Evolutionary conservation across 2,329 filamentous ascomycete genomes (phyloP).

Genomic region (Ambrosiella beaveri): DNA sequence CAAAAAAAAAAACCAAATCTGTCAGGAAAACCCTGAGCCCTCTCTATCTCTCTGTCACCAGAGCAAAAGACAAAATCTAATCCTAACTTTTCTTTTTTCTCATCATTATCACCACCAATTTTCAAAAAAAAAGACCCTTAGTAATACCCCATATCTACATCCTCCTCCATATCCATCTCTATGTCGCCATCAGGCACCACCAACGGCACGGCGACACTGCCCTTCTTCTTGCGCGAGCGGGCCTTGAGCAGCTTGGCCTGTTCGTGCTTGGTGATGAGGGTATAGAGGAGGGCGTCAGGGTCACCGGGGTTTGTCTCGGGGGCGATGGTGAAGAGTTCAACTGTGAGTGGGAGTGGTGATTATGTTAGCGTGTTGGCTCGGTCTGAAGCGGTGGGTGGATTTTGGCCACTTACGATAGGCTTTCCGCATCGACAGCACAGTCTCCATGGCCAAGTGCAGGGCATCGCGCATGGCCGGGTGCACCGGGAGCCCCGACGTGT

Average conservation of each 20-base stretch:
- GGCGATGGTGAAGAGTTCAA: not conserved
- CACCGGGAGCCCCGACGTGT: not conserved
- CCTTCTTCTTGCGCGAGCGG: slow-evolving; percentile 10
- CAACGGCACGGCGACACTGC: not conserved
- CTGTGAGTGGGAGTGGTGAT: not conserved
- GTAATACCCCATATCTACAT: too few species aligned
- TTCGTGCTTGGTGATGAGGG: slow-evolving; percentile 8
- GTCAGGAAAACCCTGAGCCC: not conserved
- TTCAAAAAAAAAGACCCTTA: too few species aligned
- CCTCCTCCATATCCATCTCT: too few species aligned
- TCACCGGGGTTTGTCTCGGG: not conserved
- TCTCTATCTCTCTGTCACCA: not conserved
- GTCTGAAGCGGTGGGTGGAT: not conserved
- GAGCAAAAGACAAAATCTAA: not conserved
- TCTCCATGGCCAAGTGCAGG: not conserved
- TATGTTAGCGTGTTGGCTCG: not conserved
- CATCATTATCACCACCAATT: not conserved
- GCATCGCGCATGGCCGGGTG: not conserved
- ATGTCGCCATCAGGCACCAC: not conserved
- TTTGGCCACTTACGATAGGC: slow-evolving; percentile 3
- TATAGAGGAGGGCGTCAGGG: not conserved
- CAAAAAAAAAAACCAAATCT: not conserved
- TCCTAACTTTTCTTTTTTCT: not conserved
- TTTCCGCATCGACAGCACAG: slow-evolving; percentile 1
- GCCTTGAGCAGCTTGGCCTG: slow-evolving; percentile 7